These are phyloP conservation scores for Raphidocelis subcapitata DNA, from an alignment of 139 green algal species.

Conservation along the genomic window DNA sequence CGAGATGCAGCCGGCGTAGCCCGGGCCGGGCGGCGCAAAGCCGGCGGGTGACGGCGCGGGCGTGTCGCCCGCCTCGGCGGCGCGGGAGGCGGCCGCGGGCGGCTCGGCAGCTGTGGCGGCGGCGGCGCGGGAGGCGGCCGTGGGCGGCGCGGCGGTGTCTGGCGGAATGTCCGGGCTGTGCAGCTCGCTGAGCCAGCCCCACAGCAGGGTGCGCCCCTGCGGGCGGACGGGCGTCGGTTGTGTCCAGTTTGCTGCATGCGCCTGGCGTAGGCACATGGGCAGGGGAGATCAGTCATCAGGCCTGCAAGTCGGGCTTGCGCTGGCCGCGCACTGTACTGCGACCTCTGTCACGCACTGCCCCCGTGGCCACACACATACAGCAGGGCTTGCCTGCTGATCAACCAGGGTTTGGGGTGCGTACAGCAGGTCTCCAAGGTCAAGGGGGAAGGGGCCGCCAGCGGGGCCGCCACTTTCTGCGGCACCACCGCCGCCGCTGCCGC, in stretches of 20 bases:
- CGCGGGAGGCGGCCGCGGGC: too few species aligned
- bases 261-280: neutral
- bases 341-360: neutral
- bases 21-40: too few species aligned
- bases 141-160: constrained; percentile 52
- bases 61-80: too few species aligned
- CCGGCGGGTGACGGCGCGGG: too few species aligned
- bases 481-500: neutral
- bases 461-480: too few species aligned
- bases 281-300: neutral
- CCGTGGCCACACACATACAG: neutral
- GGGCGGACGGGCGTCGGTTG: neutral
- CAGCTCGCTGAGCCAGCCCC: constrained; percentile 69
- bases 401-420: constrained; percentile 29
- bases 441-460: constrained; percentile 13
- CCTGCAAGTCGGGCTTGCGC: neutral
- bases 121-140: neutral
- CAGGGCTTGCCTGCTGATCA: constrained; percentile 19
- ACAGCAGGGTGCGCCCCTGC: constrained; percentile 53
- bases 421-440: constrained; percentile 29
- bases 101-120: too few species aligned
- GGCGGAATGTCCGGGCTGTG: constrained; percentile 34
- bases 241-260: neutral
- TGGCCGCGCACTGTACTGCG: neutral
- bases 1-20: too few species aligned